Conservation (phyloP, 352 stramenopile genomes). For the Stramenopiles sp. region DNA sequence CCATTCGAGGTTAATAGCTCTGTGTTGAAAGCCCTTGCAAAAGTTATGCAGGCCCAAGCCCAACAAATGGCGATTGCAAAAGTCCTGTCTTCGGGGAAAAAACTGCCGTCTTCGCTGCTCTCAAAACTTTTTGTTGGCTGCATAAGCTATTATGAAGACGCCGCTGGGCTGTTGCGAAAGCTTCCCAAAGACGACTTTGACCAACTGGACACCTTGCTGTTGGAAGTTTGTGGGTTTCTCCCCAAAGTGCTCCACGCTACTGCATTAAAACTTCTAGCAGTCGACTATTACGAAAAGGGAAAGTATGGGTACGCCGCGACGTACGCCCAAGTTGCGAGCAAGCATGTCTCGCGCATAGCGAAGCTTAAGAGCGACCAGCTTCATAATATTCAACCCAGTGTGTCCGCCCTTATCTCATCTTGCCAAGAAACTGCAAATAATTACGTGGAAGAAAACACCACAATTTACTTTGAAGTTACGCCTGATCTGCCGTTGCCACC, state of each 20-base stretch:
- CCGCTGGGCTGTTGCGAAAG: not conserved
- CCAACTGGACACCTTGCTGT: not conserved
- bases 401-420: not conserved
- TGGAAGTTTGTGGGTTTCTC: not conserved
- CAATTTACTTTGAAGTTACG: not conserved
- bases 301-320: not conserved
- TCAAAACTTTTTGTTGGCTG: not conserved
- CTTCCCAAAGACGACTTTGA: not conserved
- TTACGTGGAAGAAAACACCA: constrained; percentile 8
- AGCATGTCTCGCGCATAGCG: not conserved
- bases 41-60: not conserved
- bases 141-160: not conserved
- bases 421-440: not conserved
- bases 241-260: not conserved
- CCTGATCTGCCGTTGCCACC: not conserved
- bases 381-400: not conserved
- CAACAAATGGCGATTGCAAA: constrained; percentile 10
- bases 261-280: not conserved
- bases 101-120: not conserved
- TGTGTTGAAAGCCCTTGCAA: constrained; percentile 3
- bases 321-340: not conserved
- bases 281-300: constrained; percentile 6
- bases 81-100: not conserved
- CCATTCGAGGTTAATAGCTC: not conserved
- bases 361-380: not conserved